Evolutionary conservation across 2,329 filamentous ascomycete species (phyloP).

Genomic region (Botrytis squamosa): DNA sequence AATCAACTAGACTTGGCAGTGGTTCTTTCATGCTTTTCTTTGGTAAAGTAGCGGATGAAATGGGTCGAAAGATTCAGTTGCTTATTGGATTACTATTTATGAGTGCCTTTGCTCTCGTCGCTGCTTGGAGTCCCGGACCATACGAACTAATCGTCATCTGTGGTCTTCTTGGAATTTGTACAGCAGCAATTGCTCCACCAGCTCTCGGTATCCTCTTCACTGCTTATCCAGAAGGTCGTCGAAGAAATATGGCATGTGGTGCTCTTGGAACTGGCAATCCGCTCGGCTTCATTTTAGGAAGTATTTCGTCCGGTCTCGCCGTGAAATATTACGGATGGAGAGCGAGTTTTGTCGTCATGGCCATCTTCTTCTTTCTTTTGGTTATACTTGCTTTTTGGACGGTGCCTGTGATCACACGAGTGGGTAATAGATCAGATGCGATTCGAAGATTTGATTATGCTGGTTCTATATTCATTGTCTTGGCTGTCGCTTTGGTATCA

Average conservation of each 20-base stretch:
- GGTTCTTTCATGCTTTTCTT: conserved; percentile 67
- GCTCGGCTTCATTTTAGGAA: conserved; percentile 44
- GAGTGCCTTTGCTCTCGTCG: conserved; percentile 54
- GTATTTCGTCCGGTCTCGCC: conserved; percentile 61
- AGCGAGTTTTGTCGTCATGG: conserved; percentile 59
- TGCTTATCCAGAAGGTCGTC: conserved; percentile 59
- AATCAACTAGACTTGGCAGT: conserved; percentile 52
- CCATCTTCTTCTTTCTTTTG: conserved; percentile 62
- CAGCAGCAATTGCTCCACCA: conserved; percentile 62
- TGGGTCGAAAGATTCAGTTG: conserved; percentile 62
- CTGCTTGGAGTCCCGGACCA: conserved; percentile 58
- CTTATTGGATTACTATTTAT: conserved; percentile 59
- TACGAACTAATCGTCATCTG: conserved; percentile 62
- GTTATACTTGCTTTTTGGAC: conserved; percentile 59
- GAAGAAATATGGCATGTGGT: conserved; percentile 62
- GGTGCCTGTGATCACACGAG: conserved; percentile 56
- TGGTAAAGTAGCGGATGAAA: conserved; percentile 63
- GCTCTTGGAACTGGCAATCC: conserved; percentile 52
- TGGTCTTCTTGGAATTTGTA: conserved; percentile 62
- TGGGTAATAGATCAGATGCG: conserved; percentile 16
- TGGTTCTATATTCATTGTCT: conserved; percentile 30
- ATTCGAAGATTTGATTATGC: conserved; percentile 33
- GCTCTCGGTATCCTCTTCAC: conserved; percentile 63
- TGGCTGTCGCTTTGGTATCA: conserved; percentile 30
- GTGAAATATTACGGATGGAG: conserved; percentile 63